Base-by-base conservation (phyloP, 768 basidiomycete species). In the Paxillus ammoniavirescens region DNA sequence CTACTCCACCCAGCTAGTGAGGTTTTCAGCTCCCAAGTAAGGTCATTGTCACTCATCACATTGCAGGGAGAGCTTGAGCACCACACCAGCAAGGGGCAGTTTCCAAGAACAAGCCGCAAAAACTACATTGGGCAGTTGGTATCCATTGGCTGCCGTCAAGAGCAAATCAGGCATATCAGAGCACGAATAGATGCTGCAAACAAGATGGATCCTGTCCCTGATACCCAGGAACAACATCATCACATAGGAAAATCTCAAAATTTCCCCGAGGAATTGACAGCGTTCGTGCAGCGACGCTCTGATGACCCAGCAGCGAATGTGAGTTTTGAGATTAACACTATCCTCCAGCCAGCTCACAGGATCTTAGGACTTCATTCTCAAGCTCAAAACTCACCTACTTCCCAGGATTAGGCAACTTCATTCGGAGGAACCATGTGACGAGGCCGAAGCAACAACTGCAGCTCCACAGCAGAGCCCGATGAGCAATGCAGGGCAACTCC, bases 271-370 rank as follows among this genome's bases (percentile, higher is more conserved):
- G 31, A 53, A 7, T 36, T 35, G 2, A 5, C 47, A 38, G 15
- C 35, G 48, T 49, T 52, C 43, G 4, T 60, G 47, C 15, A 38
- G 56, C 7, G 37, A 21, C 26, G 26, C n/a, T 3, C 10, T 2
- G 56, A 57, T 0, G 72, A 74, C 56, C 69, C 70, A 15, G 70
- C 69, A 3, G 21, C 21, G 3, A 21, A 21, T 21, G 21, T 21
- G 21, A 21, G 21, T 3, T 21, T 2, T 21, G 21, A 21, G 21
- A 21, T 3, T 21, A 21, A 21, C 21, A 3, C 21, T 21, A 21
- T 21, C 21, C 21, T 3, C 21, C 21, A 21, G 21, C 21, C 21
- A 21, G 21, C 21, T 21, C 21, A 21, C 21, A 3, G 21, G 21
- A 21, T 21, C 21, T 3, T 44, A 55, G 59, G 37, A 50, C 15